phyloP scores from a whole-genome alignment of 2,329 filamentous ascomycete genomes.

The Karstenula rhodostoma region DNA sequence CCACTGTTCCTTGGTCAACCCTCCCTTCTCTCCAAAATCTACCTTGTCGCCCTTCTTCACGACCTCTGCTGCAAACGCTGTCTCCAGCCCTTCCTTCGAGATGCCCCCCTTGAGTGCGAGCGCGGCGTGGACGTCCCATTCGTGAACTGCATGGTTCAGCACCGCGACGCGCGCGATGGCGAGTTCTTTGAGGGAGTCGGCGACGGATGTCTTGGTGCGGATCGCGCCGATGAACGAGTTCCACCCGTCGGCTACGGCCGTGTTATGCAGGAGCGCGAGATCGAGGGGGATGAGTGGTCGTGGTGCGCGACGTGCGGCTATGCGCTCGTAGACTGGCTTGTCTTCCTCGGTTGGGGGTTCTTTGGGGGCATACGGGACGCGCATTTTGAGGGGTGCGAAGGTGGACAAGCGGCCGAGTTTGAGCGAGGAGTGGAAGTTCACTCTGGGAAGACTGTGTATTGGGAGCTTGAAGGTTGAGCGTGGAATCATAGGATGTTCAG shows the following conservation, averaged over 20 bases:
- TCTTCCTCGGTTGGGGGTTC: constrained; percentile 57
- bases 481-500: constrained; percentile 10
- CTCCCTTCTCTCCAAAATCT: constrained; percentile 58
- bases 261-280: constrained; percentile 64
- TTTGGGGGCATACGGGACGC: constrained; percentile 64
- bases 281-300: constrained; percentile 64
- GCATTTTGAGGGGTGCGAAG: constrained; percentile 54
- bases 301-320: constrained; percentile 61
- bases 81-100: constrained; percentile 65
- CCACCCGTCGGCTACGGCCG: constrained; percentile 65
- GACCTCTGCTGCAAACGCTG: constrained; percentile 46
- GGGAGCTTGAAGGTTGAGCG: not conserved
- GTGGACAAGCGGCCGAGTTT: constrained; percentile 16
- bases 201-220: constrained; percentile 61
- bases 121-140: constrained; percentile 82
- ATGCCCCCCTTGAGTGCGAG: constrained; percentile 66
- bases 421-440: not conserved
- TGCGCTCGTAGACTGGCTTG: constrained; percentile 58
- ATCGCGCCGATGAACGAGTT: constrained; percentile 67
- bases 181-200: constrained; percentile 70
- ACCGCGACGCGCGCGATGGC: constrained; percentile 84
- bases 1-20: constrained; percentile 24
- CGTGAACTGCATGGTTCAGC: constrained; percentile 83
- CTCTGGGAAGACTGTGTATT: not conserved
- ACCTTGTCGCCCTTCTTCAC: constrained; percentile 29